Evolutionary conservation across 768 basidiomycete genomes (phyloP).

Genomic region (Mycena vitilis): DNA sequence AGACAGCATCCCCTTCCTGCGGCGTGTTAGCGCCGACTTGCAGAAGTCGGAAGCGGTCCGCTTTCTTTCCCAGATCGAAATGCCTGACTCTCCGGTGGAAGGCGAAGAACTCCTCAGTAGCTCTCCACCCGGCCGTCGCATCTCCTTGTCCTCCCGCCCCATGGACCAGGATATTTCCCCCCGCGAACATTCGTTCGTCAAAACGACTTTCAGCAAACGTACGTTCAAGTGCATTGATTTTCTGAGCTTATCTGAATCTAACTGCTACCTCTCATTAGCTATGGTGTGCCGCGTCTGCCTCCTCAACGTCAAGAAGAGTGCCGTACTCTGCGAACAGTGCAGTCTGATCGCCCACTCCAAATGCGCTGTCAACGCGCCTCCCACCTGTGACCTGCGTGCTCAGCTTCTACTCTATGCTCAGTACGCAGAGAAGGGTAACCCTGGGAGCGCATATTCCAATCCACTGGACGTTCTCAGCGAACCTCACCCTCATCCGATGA

Average conservation of each 20-base stretch:
- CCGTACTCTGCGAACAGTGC: slow-evolving; percentile 89
- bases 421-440: slow-evolving; percentile 76
- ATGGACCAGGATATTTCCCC: slow-evolving; percentile 66
- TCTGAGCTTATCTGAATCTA: slow-evolving; percentile 17
- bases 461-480: slow-evolving; percentile 60
- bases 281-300: slow-evolving; percentile 90
- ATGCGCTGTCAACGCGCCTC: slow-evolving; percentile 78
- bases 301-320: slow-evolving; percentile 83
- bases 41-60: slow-evolving; percentile 77
- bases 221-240: slow-evolving; percentile 46
- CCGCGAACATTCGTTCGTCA: slow-evolving; percentile 86
- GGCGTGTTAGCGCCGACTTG: slow-evolving; percentile 89
- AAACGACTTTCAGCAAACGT: slow-evolving; percentile 95
- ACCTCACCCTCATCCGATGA: slow-evolving; percentile 50
- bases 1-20: slow-evolving; percentile 95
- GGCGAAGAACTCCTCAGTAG: slow-evolving; percentile 52
- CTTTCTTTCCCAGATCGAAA: slow-evolving; percentile 61
- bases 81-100: slow-evolving; percentile 54
- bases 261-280: slow-evolving; percentile 58
- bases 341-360: slow-evolving; percentile 89
- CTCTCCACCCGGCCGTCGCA: slow-evolving; percentile 52
- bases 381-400: slow-evolving; percentile 84
- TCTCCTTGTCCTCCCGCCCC: slow-evolving; percentile 54
- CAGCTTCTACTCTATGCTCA: slow-evolving; percentile 84
- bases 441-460: slow-evolving; percentile 63